Percentiles rank a stretch among this genome's conserved stretches.
Conservation (phyloP, 768 basidiomycete species). For the Lentinula lateritia region DNA sequence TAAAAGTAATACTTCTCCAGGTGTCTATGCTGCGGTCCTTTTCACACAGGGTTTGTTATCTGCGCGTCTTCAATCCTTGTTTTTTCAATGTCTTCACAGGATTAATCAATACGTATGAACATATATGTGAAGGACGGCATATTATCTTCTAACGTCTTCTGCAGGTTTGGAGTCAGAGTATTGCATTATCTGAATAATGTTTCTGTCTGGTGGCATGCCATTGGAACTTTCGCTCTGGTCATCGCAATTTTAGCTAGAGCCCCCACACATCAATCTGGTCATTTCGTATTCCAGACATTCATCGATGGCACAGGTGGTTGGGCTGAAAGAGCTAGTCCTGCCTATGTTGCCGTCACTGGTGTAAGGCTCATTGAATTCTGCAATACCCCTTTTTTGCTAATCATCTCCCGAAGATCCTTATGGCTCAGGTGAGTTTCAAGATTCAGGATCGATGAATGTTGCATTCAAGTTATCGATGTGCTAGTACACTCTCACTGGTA, state of each 20-base stretch:
- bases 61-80: background rate
- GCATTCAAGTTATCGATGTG: background rate
- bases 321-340: conserved; percentile 60
- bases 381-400: background rate
- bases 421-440: conserved; percentile 46
- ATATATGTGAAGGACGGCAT: background rate
- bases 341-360: conserved; percentile 68
- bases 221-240: conserved; percentile 62
- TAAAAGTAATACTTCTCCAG: conserved; percentile 12
- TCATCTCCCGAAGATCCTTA: conserved; percentile 39
- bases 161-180: conserved; percentile 53
- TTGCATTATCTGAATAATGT: conserved; percentile 66
- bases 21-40: conserved; percentile 64
- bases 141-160: background rate
- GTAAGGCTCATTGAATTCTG: conserved; percentile 19
- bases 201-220: conserved; percentile 70
- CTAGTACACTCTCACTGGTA: conserved; percentile 65
- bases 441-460: background rate
- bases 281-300: conserved; percentile 67
- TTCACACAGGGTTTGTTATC: conserved; percentile 46
- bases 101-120: conserved; percentile 50
- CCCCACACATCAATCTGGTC: conserved; percentile 60
- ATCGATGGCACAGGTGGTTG: conserved; percentile 74
- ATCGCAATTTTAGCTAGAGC: conserved; percentile 70
- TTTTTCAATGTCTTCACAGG: conserved; percentile 22